Evolutionary conservation across 1,284 basidiomycete genomes (phyloP).

Genomic region (Fistulina hepatica): DNA sequence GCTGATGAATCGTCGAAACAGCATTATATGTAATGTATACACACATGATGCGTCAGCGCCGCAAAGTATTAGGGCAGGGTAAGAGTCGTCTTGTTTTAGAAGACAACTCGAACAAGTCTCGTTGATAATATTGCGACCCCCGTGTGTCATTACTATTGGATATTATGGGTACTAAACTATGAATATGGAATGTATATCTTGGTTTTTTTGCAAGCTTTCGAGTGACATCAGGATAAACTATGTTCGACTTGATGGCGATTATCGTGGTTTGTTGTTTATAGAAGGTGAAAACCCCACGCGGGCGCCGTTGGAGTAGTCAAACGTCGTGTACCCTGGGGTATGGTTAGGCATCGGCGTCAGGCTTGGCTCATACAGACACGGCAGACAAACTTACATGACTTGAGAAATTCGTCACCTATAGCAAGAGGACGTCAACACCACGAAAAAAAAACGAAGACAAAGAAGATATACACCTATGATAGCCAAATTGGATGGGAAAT

Average conservation of each 20-base stretch:
- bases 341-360: slow-evolving; percentile 8
- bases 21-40: slow-evolving; percentile 82
- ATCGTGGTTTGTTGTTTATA: slow-evolving; percentile 26
- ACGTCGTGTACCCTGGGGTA: slow-evolving; percentile 43
- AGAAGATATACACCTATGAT: slow-evolving; percentile 39
- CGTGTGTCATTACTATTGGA: not conserved
- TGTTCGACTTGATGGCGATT: not conserved
- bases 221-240: too few relatives aligned
- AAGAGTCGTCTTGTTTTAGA: slow-evolving; percentile 13
- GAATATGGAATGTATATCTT: not conserved
- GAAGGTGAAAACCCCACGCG: slow-evolving; percentile 51
- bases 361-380: not conserved
- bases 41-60: slow-evolving; percentile 80
- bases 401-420: slow-evolving; percentile 56
- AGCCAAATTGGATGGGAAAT: slow-evolving; percentile 40
- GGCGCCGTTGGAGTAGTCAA: slow-evolving; percentile 44
- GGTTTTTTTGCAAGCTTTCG: not conserved
- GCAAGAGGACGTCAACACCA: not conserved
- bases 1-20: slow-evolving; percentile 19
- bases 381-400: slow-evolving; percentile 39
- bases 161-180: not conserved
- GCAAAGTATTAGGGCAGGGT: slow-evolving; percentile 54
- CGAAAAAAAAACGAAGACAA: slow-evolving; percentile 9
- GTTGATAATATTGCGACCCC: not conserved
- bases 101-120: slow-evolving; percentile 12